Evolutionary conservation across 1,139 yeast species (phyloP).

Genomic region (Protomyces macrosporus): DNA sequence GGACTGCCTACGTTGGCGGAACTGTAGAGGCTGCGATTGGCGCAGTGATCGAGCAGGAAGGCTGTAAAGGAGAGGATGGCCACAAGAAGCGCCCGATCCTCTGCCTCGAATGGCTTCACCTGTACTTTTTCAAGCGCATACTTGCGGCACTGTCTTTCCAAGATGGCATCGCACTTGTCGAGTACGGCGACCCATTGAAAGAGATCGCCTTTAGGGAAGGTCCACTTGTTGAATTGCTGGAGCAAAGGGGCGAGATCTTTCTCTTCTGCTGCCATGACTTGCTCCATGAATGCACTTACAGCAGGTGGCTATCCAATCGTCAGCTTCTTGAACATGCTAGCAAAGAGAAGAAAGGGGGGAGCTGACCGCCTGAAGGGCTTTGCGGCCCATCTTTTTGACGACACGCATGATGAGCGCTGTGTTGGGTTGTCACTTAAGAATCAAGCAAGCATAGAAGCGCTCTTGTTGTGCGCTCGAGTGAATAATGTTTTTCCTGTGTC

Average conservation of each 20-base stretch:
- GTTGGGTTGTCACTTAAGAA: too few relatives aligned
- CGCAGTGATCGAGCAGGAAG: conserved; percentile 62
- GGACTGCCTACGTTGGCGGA: conserved; percentile 43
- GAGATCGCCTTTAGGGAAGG: conserved; percentile 65
- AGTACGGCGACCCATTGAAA: conserved; percentile 72
- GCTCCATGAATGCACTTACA: conserved; percentile 1
- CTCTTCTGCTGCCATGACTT: conserved; percentile 8
- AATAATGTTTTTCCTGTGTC: too few relatives aligned
- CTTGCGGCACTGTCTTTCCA: conserved; percentile 51
- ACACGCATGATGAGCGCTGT: not conserved
- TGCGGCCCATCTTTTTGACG: not conserved
- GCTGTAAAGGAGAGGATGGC: conserved; percentile 59
- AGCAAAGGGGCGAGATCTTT: not conserved
- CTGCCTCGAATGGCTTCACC: conserved; percentile 27
- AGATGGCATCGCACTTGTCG: conserved; percentile 65
- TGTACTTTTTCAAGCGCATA: conserved; percentile 46
- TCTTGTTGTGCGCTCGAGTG: too few relatives aligned
- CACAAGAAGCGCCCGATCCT: conserved; percentile 49
- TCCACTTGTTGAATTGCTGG: conserved; percentile 44
- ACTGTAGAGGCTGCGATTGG: conserved; percentile 59
- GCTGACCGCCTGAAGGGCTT: conserved; percentile 11
- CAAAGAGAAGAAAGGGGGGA: not conserved
- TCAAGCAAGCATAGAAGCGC: too few relatives aligned
- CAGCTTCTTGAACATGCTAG: not conserved
- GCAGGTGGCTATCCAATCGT: conserved; percentile 6